A percentile compares a stretch with the other conserved stretches of the same genome.
Evolutionary conservation across 2,329 filamentous ascomycete genomes (phyloP).

Genomic region (Fusarium aywerte): DNA sequence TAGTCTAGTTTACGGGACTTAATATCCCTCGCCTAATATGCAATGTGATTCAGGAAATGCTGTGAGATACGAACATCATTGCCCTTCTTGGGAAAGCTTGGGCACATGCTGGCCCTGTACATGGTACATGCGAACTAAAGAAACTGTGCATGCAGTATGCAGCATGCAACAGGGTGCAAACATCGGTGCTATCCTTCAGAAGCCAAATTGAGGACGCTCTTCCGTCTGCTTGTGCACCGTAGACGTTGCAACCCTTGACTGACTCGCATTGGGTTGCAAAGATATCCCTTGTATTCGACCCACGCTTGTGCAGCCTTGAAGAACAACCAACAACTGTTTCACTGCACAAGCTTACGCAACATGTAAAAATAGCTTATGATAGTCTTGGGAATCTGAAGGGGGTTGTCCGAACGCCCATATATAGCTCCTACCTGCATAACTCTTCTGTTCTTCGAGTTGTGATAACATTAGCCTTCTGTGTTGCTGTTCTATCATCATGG

Average conservation of each 20-base stretch:
- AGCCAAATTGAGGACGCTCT: slow-evolving; percentile 10
- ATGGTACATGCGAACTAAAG: background rate
- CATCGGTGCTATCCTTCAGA: background rate
- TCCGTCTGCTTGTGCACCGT: slow-evolving; percentile 12
- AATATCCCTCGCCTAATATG: background rate
- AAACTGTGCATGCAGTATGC: background rate
- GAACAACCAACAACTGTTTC: slow-evolving; percentile 15
- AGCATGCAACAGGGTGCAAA: slow-evolving; percentile 3
- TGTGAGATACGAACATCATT: background rate
- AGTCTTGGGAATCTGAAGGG: background rate
- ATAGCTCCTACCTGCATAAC: slow-evolving; percentile 6
- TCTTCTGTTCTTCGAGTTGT: background rate
- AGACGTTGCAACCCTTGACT: slow-evolving; percentile 8
- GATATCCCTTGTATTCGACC: slow-evolving; percentile 6
- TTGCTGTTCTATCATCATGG: slow-evolving; percentile 13
- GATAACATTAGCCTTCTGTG: background rate
- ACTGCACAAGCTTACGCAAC: slow-evolving; percentile 15
- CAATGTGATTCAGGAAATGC: background rate
- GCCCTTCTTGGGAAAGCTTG: background rate
- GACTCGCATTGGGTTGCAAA: slow-evolving; percentile 17
- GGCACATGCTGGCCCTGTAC: background rate
- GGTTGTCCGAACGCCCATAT: background rate
- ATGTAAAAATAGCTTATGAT: background rate
- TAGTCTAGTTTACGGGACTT: background rate
- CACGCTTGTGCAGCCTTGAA: background rate